phyloP scores from a whole-genome alignment of 805 yeast species.

The Kuraishia capsulata region DNA sequence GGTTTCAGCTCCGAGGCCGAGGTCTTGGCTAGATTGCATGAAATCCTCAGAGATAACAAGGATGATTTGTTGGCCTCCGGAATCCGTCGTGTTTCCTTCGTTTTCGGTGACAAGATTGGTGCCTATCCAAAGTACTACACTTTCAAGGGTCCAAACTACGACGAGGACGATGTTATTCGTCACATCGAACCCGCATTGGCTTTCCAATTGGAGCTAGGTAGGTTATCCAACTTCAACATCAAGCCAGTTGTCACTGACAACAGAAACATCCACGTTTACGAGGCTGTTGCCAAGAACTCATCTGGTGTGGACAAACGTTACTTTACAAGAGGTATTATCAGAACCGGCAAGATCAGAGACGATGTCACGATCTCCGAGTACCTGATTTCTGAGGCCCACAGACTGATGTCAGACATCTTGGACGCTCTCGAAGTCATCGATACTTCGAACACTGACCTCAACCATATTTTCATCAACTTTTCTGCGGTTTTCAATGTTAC shows the following conservation, averaged over 20 bases:
- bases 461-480: slow-evolving; percentile 95
- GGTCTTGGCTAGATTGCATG: slow-evolving; percentile 51
- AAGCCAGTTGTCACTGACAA: slow-evolving; percentile 93
- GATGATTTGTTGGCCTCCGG: slow-evolving; percentile 63
- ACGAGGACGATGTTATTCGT: slow-evolving; percentile 88
- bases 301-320: slow-evolving; percentile 83
- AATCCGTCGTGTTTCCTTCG: slow-evolving; percentile 89
- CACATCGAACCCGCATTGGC: slow-evolving; percentile 98
- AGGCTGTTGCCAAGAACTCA: slow-evolving; percentile 91
- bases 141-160: slow-evolving; percentile 79
- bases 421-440: slow-evolving; percentile 93
- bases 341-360: slow-evolving; percentile 92
- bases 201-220: slow-evolving; percentile 89
- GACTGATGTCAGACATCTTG: slow-evolving; percentile 91
- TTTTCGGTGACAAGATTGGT: slow-evolving; percentile 77
- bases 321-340: slow-evolving; percentile 93
- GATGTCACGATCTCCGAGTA: slow-evolving; percentile 91
- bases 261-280: slow-evolving; percentile 95
- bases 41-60: slow-evolving; percentile 56
- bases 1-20: slow-evolving; percentile 68
- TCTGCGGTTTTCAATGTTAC: slow-evolving; percentile 91
- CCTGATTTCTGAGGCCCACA: slow-evolving; percentile 90
- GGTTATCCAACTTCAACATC: slow-evolving; percentile 90
- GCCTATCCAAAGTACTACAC: slow-evolving; percentile 93
- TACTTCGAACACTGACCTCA: slow-evolving; percentile 89